Evolutionary conservation across 495 filamentous ascomycete species (phyloP).

Genomic region (Penicillium daleae): DNA sequence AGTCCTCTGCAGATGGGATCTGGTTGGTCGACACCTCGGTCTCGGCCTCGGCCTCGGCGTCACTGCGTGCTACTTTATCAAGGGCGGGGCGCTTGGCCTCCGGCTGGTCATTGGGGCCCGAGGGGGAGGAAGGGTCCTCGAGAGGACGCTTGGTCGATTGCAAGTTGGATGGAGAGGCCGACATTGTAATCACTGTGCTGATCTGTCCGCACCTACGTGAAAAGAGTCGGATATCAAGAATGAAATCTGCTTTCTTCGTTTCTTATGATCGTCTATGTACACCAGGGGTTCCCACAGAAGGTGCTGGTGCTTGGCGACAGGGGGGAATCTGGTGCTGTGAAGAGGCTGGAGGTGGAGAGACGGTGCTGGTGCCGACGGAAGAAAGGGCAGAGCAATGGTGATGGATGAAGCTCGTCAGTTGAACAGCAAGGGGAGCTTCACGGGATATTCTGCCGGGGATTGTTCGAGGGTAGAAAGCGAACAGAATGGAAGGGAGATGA

Average conservation of each 20-base stretch:
- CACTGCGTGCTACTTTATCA: constrained; percentile 77
- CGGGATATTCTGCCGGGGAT: constrained; percentile 11
- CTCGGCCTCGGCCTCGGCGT: constrained; percentile 56
- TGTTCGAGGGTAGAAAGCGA: constrained; percentile 21
- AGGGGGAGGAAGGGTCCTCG: constrained; percentile 94
- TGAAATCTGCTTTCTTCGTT: constrained; percentile 47
- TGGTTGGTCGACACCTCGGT: constrained; percentile 55
- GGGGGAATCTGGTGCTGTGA: constrained; percentile 49
- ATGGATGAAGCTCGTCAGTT: constrained; percentile 19
- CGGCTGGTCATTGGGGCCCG: constrained; percentile 85
- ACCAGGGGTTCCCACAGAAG: constrained; percentile 88
- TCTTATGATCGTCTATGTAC: constrained; percentile 78
- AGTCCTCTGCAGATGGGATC: constrained; percentile 41
- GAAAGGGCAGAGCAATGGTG: constrained; percentile 34
- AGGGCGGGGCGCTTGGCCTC: constrained; percentile 96
- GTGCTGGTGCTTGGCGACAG: constrained; percentile 73
- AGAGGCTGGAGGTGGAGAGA: constrained; percentile 43
- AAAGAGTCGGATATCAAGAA: constrained; percentile 49
- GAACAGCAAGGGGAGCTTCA: constrained; percentile 23
- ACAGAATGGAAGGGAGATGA: constrained; percentile 18
- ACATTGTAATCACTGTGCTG: constrained; percentile 52
- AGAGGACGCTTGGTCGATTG: constrained; percentile 88
- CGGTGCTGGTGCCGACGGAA: constrained; percentile 40
- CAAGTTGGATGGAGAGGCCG: constrained; percentile 63
- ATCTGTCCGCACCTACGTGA: constrained; percentile 44